Evolutionary conservation across 2,329 filamentous ascomycete genomes (phyloP), one percentile per base, ranked within the genome.

Genomic region (Immersiporthe knoxdaviesiana): DNA sequence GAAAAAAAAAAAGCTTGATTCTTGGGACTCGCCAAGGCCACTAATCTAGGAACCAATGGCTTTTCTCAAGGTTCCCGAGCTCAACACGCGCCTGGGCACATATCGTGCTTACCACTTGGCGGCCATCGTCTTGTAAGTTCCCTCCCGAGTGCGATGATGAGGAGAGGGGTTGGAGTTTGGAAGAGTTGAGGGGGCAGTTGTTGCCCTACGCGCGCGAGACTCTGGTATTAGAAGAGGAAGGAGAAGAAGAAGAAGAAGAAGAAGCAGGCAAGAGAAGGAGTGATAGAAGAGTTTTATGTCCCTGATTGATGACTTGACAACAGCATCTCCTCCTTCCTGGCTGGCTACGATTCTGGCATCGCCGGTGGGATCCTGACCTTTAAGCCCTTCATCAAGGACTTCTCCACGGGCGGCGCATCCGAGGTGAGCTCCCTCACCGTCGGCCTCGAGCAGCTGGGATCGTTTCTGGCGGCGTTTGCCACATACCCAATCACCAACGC

Each of bases 381-480:
- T 11, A 63, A 74, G 44, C 78, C 78, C 30, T 82, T 82, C 72
- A 78, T 79, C 47, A 70, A 72, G 11, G 81, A 82, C 68, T 81
- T 82, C 71, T 70, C 79, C 0, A 77, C 73, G 18, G 78, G 81
- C 24, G 76, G 76, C 60, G 68, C 68, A 10, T 56, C 67, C 7
- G 63, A 63, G 56, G 70, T 69, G 1, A 58, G 63, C 30, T 81
- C 80, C 24, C 80, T 80, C 65, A 81, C 80, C 37, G 79, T 79
- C 12, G 81, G 80, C 74, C 74, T 82, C 54, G 72, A 82, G 3
- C 81, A 82, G 66, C 80, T 81, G 2, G 81, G 80, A 70, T 80
- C 81, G 32, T 82, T 82, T 74, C 79, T 82, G 69, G 76, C 79
- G 1, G 82, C 80, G 66, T 81, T 82, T 73, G 80, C 81, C 71